These are phyloP conservation scores for Pinus albicaulis DNA, from an alignment of 75 land plant genomes.

Conservation along the genomic window DNA sequence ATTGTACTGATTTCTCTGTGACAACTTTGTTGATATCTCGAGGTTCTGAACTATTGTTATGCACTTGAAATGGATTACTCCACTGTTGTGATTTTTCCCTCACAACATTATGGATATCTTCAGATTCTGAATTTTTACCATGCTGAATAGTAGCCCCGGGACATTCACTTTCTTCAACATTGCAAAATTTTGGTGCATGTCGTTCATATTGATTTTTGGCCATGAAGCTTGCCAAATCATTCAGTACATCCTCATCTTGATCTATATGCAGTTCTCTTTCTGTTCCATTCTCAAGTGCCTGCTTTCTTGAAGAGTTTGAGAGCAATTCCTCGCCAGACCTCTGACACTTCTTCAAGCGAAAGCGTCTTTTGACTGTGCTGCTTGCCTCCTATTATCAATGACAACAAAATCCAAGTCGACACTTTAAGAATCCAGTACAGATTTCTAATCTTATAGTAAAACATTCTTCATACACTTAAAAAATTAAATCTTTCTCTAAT, in stretches of 20 bases:
- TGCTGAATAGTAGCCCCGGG: background rate
- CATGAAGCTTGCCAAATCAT: conserved; percentile 7
- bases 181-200: background rate
- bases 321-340: background rate
- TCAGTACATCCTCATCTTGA: background rate
- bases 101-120: background rate
- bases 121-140: background rate
- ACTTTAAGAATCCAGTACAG: background rate
- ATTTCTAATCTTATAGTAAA: background rate
- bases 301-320: background rate
- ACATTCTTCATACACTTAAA: too few relatives aligned
- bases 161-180: background rate
- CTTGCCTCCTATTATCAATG: conserved; percentile 5
- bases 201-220: background rate
- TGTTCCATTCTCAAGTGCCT: background rate
- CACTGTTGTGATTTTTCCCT: background rate
- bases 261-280: background rate
- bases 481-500: too few relatives aligned
- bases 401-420: background rate
- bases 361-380: background rate
- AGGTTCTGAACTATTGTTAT: too few relatives aligned
- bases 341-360: background rate
- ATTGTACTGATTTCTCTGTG: background rate
- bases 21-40: too few relatives aligned
- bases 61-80: too few relatives aligned